Evolutionary conservation across 2,329 filamentous ascomycete species (phyloP).

Genomic region (Trichoderma semiorbis): DNA sequence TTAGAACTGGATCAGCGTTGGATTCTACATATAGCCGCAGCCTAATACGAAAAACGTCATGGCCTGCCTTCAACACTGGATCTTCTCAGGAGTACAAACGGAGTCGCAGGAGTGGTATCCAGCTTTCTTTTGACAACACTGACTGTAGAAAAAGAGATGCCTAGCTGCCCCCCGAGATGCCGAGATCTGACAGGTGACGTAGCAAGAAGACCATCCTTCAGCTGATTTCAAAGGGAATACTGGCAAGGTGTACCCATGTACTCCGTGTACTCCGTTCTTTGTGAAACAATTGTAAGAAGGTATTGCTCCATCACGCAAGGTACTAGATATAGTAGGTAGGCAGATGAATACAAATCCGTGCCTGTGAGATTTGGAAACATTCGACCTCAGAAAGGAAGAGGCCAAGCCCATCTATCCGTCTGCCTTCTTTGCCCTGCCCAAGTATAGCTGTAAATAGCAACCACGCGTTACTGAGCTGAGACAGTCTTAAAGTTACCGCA

Average conservation of each 20-base stretch:
- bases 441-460: not conserved
- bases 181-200: slow-evolving; percentile 4
- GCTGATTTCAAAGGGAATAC: not conserved
- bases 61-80: not conserved
- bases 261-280: not conserved
- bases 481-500: not conserved
- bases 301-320: not conserved
- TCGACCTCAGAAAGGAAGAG: not conserved
- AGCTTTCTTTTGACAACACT: not conserved
- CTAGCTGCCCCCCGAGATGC: not conserved
- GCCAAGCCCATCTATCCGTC: not conserved
- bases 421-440: not conserved
- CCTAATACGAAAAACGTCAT: not conserved
- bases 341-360: not conserved
- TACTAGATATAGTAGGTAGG: not conserved
- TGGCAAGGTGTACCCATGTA: not conserved
- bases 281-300: not conserved
- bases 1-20: not conserved
- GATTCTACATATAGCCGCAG: not conserved
- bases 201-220: not conserved
- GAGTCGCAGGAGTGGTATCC: not conserved
- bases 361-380: not conserved
- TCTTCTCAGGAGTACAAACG: not conserved
- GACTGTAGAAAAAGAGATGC: not conserved
- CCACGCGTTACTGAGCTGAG: not conserved